Evolutionary conservation across 108 stramenopile species (phyloP).

Genomic region (Cyclotella baltica): DNA sequence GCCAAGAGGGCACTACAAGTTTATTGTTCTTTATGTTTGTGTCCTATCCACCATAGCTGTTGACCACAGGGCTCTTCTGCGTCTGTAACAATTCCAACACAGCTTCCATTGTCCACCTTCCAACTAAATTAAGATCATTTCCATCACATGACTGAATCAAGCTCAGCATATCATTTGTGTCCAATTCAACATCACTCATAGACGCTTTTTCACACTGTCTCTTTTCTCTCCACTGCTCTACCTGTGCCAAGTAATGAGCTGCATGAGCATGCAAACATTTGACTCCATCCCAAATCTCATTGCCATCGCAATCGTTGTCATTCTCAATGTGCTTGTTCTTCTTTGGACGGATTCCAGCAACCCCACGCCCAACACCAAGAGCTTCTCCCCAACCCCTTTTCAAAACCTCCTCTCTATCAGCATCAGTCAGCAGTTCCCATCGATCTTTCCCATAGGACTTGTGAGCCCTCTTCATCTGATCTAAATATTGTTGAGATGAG

Average conservation of each 20-base stretch:
- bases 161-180: neutral
- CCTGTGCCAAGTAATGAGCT: constrained; percentile 76
- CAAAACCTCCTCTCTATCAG: constrained; percentile 53
- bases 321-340: neutral
- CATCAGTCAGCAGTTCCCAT: constrained; percentile 53
- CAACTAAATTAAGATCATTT: constrained; percentile 74
- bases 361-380: constrained; percentile 62
- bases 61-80: too few species aligned
- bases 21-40: too few species aligned
- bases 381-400: constrained; percentile 53
- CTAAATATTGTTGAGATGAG: constrained; percentile 39
- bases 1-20: too few species aligned
- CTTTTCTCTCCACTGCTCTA: constrained; percentile 55
- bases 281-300: constrained; percentile 39
- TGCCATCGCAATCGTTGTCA: neutral
- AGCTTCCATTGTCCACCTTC: constrained; percentile 79
- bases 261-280: constrained; percentile 90
- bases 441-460: constrained; percentile 67
- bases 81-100: constrained; percentile 20
- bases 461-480: constrained; percentile 80
- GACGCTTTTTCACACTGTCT: constrained; percentile 58
- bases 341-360: constrained; percentile 74
- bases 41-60: too few species aligned
- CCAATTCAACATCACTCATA: constrained; percentile 48
- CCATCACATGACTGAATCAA: constrained; percentile 45